These are phyloP conservation scores for Lactarius tabidus DNA, from an alignment of 768 basidiomycete species.

Conservation along the genomic window DNA sequence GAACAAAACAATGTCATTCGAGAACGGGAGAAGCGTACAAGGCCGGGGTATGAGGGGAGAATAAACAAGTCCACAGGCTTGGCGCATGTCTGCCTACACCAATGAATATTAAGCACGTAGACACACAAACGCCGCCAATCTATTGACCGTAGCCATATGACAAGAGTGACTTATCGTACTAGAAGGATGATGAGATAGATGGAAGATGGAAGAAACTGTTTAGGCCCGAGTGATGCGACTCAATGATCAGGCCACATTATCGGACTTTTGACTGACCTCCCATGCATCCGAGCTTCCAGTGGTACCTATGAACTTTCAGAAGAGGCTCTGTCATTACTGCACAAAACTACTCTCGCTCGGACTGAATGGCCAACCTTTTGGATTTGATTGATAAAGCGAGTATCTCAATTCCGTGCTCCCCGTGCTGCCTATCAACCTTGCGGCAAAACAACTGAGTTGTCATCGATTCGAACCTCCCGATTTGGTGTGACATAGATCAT, in stretches of 20 bases:
- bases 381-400: background rate
- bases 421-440: background rate
- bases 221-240: background rate
- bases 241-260: background rate
- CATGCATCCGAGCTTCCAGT: background rate
- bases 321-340: background rate
- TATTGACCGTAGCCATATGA: background rate
- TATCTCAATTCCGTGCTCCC: too few species aligned
- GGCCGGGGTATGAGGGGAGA: background rate
- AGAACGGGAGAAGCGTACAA: constrained; percentile 8
- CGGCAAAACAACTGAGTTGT: background rate
- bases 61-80: background rate
- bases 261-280: background rate
- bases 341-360: background rate
- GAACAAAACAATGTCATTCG: constrained; percentile 3
- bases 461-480: constrained; percentile 3
- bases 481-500: background rate
- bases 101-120: constrained; percentile 20
- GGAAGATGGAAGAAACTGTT: background rate
- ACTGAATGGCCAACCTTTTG: background rate
- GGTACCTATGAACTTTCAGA: background rate
- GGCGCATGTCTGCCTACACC: constrained; percentile 13
- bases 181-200: constrained; percentile 4
- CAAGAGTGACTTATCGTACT: constrained; percentile 2
- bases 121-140: constrained; percentile 17